Base-by-base conservation (phyloP, 2,329 filamentous ascomycete genomes). In the Arthroderma uncinatum region DNA sequence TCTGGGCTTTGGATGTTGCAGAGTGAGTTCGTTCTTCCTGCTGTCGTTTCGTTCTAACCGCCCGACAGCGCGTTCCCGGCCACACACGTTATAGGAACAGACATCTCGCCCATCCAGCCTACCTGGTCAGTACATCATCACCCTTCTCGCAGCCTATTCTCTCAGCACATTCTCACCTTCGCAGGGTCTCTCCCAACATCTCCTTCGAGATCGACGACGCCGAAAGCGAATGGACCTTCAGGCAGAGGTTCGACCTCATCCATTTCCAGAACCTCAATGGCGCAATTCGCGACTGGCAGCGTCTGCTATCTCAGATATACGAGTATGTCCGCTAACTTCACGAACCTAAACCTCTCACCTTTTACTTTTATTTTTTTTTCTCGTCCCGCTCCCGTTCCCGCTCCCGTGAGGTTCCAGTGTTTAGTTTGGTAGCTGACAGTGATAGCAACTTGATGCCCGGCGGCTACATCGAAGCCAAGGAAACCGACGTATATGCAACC, bases 401-500 rank as follows among this genome's bases (percentile, higher is more conserved):
- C 25, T 23, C 40, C 40, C 23, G 21, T 47, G 40, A 47, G 21
- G 23, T 47, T 47, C 23, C 19, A 8, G 19, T 9, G 8, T 1
- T 54, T 4, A 21, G 36, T 36, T 21, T 37, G 37, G 4, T 40
- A 23, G 23, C 34, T 23, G 53, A 25, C 16, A 34, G 12, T 34
- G 14, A 21, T 33, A 69, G 70, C 57, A 77, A 82, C 58, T 68
- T 82, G 19, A 78, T 77, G 60, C 81, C 82, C 0, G 82, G 82
- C 8, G 79, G 78, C 1, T 83, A 69, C 61, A 59, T 74, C 14
- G 74, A 76, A 63, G 74, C 71, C 54, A 71, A 74, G 53, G 74
- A 77, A 59, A 44, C 57, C 39, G 56, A 60, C 21, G 59, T 57
- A 19, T 56, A 50, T 36, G 56, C 57, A 8, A 58, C 44, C 10